Evolutionary conservation across 768 basidiomycete genomes (phyloP).

Genomic region (Phanerochaete carnosa): DNA sequence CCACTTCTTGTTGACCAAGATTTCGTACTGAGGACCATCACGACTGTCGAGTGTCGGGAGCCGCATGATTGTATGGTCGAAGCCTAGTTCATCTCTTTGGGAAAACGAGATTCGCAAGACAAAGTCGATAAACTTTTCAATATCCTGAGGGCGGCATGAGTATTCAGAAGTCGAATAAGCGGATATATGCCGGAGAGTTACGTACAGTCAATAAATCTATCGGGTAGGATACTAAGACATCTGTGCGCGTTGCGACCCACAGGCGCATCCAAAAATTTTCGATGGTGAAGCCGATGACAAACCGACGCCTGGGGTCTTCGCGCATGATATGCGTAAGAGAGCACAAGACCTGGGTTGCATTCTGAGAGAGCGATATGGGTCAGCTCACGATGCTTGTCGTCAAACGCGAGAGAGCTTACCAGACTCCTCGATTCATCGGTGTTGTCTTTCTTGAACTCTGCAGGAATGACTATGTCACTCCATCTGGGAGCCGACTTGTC

Average conservation of each 20-base stretch:
- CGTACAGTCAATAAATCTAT: constrained; percentile 17
- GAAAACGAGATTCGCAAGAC: not conserved
- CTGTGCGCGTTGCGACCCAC: constrained; percentile 26
- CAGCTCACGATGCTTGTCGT: not conserved
- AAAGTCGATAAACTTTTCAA: not conserved
- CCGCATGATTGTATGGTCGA: constrained; percentile 1
- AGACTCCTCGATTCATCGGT: not conserved
- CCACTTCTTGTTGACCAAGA: not conserved
- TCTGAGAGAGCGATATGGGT: not conserved
- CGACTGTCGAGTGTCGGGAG: not conserved
- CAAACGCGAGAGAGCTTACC: not conserved
- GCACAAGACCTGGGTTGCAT: constrained; percentile 16
- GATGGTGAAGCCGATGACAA: constrained; percentile 26
- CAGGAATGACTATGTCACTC: not conserved
- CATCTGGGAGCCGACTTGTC: not conserved
- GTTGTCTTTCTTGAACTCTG: not conserved
- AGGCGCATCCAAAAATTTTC: constrained; percentile 23
- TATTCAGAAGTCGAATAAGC: not conserved
- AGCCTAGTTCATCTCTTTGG: not conserved
- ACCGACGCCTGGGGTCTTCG: constrained; percentile 23
- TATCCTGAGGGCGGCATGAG: not conserved
- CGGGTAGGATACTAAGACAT: constrained; percentile 14
- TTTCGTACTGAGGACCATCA: not conserved
- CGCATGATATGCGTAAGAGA: constrained; percentile 20
- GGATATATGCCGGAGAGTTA: not conserved